phyloP scores from a whole-genome alignment of 352 stramenopile genomes.

The Pythium volutum region DNA sequence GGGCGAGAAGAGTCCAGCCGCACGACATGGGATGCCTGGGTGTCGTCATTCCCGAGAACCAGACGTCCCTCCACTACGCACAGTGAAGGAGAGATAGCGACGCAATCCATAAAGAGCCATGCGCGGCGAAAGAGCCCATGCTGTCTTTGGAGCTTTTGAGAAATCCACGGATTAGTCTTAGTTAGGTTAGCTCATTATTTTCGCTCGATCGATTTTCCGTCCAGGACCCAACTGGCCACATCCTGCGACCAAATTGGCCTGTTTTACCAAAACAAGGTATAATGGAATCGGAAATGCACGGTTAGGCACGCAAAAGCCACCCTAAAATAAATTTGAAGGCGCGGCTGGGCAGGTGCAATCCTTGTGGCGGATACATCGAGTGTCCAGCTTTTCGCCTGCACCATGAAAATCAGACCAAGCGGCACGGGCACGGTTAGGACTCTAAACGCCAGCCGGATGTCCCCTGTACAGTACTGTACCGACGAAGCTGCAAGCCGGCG shows the following conservation, averaged over 20 bases:
- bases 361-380: conserved; percentile 12
- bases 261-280: conserved; percentile 1
- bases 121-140: neutral
- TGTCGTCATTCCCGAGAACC: neutral
- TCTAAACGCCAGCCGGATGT: neutral
- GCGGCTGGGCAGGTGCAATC: neutral
- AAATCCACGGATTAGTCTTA: neutral
- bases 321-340: neutral
- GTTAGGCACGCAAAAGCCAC: neutral
- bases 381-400: conserved; percentile 3
- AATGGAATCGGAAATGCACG: neutral
- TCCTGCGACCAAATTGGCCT: neutral
- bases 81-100: neutral
- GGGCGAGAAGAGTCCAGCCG: neutral
- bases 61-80: neutral
- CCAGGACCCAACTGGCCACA: conserved; percentile 1
- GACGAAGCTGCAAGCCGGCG: neutral
- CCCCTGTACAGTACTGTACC: neutral
- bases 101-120: neutral
- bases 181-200: neutral
- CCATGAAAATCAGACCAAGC: neutral
- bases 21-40: neutral
- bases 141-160: neutral
- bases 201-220: neutral
- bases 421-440: neutral